phyloP scores from a whole-genome alignment of 257 asterid genomes.

The Solanum ahanhuiri region DNA sequence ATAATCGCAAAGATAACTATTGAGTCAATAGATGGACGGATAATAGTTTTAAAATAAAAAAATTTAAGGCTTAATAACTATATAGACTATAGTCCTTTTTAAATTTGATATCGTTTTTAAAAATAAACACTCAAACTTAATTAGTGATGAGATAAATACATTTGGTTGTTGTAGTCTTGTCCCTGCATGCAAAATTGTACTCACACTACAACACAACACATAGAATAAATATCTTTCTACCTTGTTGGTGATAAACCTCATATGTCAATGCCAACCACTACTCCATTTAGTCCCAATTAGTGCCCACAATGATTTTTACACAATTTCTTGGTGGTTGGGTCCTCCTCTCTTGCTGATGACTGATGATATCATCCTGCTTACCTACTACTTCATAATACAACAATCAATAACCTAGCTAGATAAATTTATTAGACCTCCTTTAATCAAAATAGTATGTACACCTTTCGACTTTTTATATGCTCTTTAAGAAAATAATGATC shows the following conservation, averaged over 20 bases:
- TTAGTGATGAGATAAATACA: too few species aligned
- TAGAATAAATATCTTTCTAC: background rate
- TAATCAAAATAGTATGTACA: background rate
- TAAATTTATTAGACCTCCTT: background rate
- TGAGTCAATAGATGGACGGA: too few species aligned
- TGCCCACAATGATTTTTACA: background rate
- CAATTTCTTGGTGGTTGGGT: background rate
- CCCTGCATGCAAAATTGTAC: background rate
- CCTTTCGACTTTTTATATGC: too few species aligned
- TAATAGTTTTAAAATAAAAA: too few species aligned
- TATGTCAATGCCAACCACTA: background rate
- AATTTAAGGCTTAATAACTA: too few species aligned
- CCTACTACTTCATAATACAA: background rate
- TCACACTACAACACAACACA: background rate
- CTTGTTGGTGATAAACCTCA: background rate
- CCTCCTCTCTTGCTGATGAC: background rate
- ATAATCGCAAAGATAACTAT: too few species aligned
- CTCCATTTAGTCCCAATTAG: background rate
- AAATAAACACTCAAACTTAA: too few species aligned
- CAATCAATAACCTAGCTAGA: background rate
- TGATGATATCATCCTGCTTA: background rate
- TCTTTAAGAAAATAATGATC: background rate
- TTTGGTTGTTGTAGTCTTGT: background rate
- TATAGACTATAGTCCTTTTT: too few species aligned
- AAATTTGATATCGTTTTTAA: too few species aligned